Evolutionary conservation across 2,329 filamentous ascomycete species (phyloP), one percentile per base, ranked within the genome.

Genomic region (Cercospora sesami): DNA sequence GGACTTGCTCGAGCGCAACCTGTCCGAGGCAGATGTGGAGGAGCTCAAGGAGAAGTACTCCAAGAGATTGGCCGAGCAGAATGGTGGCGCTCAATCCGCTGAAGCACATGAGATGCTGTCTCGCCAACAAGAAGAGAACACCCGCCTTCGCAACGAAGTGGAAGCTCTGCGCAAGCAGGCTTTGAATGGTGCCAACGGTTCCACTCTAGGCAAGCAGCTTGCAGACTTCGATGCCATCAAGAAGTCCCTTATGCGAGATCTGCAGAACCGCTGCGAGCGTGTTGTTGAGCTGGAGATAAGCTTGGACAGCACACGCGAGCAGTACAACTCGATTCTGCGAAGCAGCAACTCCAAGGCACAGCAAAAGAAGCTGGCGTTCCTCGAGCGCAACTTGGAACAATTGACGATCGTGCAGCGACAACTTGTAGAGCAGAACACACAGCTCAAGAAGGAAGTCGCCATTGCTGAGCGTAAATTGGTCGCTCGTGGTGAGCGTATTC

Each of bases 341-440:
- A 95, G 93, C 60, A 97, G 93, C 73, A 99, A 99, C 85, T 98
- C 96, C 85, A 91, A 95, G 68, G 94, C 95, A 26, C 95, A 99
- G 83, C 95, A 99, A 82, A 99, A 99, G 91, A 99, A 99, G 87
- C 98, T 99, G 92, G 96, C 95, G 16, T 99, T 99, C 86, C 83
- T 99, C 61, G 95, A 99, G 84, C 91, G 95, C 78, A 99, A 99
- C 79, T 88, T 99, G 48, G 95, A 99, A 83, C 95, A 99, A 81
- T 86, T 99, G 64, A 99, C 95, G 3, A 93, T 97, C 78, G 95
- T 99, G 64, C 95, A 99, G 82, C 89, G 95, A 65, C 95, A 99
- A 82, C 89, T 99, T 12, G 95, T 99, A 33, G 95, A 99, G 83
- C 95, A 99, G 81, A 99, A 99, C 82, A 92, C 92, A 74, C 91